Percentiles rank a stretch among this genome's conserved stretches.
Evolutionary conservation across 2,329 filamentous ascomycete species (phyloP).

Genomic region (Cladosporium sp.): DNA sequence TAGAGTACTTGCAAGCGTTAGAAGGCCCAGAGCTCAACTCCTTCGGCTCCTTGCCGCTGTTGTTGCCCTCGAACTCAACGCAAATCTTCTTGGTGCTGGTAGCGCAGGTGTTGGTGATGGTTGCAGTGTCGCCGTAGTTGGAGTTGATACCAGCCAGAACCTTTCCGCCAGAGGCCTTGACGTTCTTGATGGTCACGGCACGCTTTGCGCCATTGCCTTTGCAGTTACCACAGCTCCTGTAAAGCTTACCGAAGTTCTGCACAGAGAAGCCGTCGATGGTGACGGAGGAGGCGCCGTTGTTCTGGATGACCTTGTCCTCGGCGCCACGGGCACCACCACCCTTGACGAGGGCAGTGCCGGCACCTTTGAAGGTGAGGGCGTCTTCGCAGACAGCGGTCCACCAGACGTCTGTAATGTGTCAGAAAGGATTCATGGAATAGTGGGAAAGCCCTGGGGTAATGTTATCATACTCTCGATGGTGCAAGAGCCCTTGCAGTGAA

Average conservation of each 20-base stretch:
- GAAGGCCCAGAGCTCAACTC: conserved; percentile 1
- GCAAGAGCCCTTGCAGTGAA: conserved; percentile 47
- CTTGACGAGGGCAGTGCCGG: conserved; percentile 21
- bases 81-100: conserved; percentile 10
- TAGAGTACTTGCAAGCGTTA: conserved; percentile 13
- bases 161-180: conserved; percentile 10
- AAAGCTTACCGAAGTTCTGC: conserved; percentile 8
- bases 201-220: conserved; percentile 13
- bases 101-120: conserved; percentile 12
- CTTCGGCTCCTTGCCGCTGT: conserved; percentile 11
- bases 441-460: background rate
- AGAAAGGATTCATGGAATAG: background rate
- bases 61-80: conserved; percentile 8
- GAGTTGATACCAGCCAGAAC: conserved; percentile 13
- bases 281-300: conserved; percentile 18
- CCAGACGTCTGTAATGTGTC: conserved; percentile 42
- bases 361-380: conserved; percentile 32
- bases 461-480: conserved; percentile 12
- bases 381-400: conserved; percentile 38
- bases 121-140: conserved; percentile 11
- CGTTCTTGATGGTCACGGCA: conserved; percentile 12
- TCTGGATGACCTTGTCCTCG: conserved; percentile 13
- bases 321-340: conserved; percentile 30
- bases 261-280: conserved; percentile 13
- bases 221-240: conserved; percentile 11